These are phyloP conservation scores for Prototheca wickerhamii DNA, from an alignment of 163 green algal species.

Conservation along the genomic window DNA sequence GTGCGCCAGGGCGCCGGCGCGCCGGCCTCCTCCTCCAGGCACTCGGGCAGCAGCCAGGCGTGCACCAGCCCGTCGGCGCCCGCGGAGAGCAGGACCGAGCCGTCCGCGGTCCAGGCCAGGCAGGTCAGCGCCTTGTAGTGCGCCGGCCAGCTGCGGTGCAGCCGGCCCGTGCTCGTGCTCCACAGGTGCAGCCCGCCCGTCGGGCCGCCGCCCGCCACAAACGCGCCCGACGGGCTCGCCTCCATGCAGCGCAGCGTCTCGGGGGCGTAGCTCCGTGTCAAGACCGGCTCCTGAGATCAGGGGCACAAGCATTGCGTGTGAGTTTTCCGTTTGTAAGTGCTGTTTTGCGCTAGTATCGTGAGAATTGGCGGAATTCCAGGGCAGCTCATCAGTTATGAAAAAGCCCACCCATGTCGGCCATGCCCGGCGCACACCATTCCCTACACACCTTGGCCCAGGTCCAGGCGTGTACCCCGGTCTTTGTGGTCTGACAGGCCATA, in stretches of 20 bases:
- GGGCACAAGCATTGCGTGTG: background rate
- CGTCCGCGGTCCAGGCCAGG: constrained; percentile 42
- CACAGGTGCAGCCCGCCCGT: constrained; percentile 69
- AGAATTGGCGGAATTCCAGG: background rate
- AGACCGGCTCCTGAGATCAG: constrained; percentile 50
- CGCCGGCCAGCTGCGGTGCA: constrained; percentile 63
- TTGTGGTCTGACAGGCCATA: constrained; percentile 36
- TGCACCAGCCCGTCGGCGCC: constrained; percentile 56
- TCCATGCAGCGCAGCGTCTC: constrained; percentile 50
- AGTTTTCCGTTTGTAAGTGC: background rate
- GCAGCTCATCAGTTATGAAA: background rate
- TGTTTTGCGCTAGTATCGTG: background rate
- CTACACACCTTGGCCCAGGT: constrained; percentile 48
- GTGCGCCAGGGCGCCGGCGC: background rate
- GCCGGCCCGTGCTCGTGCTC: constrained; percentile 50
- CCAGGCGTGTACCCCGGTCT: constrained; percentile 58
- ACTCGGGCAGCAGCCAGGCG: constrained; percentile 21
- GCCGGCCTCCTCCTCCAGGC: background rate
- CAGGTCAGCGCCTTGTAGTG: constrained; percentile 74
- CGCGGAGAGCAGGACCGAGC: constrained; percentile 38
- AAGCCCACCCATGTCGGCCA: background rate
- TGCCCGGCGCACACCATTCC: background rate
- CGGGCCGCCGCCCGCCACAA: constrained; percentile 47
- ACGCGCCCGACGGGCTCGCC: constrained; percentile 39
- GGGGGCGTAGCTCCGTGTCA: constrained; percentile 51